Percentiles rank a stretch among this genome's conserved stretches.
These are phyloP conservation scores for Afroboletus lepidellus DNA, from an alignment of 1,284 basidiomycete species.

Conservation along the genomic window DNA sequence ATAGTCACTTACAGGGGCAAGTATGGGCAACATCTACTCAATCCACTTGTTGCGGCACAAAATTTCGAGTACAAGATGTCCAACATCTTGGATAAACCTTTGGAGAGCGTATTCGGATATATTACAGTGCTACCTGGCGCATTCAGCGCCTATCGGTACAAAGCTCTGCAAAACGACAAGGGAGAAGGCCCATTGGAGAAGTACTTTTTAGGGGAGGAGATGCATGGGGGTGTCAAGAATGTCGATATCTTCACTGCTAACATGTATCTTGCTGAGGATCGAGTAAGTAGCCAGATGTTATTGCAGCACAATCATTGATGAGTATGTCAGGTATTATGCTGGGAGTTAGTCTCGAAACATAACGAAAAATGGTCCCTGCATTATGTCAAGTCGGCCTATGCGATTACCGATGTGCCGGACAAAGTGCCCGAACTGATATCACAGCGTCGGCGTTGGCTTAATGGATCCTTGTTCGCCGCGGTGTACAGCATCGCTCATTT, in stretches of 20 bases:
- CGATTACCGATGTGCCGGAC: constrained; percentile 90
- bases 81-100: constrained; percentile 88
- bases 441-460: constrained; percentile 95
- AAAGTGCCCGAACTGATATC: constrained; percentile 87
- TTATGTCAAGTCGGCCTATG: constrained; percentile 92
- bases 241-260: constrained; percentile 93
- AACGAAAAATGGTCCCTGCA: constrained; percentile 86
- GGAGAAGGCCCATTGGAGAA: constrained; percentile 43
- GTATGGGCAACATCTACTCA: constrained; percentile 74
- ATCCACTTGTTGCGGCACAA: constrained; percentile 45
- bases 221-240: constrained; percentile 87
- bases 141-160: constrained; percentile 51
- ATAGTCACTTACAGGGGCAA: constrained; percentile 91
- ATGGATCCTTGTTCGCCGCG: constrained; percentile 96
- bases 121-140: constrained; percentile 79
- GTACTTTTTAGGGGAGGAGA: constrained; percentile 93
- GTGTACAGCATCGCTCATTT: constrained; percentile 90
- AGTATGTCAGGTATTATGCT: constrained; percentile 60
- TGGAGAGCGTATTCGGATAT: constrained; percentile 50
- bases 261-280: constrained; percentile 94
- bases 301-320: constrained; percentile 31
- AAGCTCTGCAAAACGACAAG: constrained; percentile 81
- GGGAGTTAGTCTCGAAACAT: constrained; percentile 54
- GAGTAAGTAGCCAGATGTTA: constrained; percentile 72
- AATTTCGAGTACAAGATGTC: constrained; percentile 88